Base-by-base conservation (phyloP, 2,329 filamentous ascomycete genomes). In the Fusarium citri region DNA sequence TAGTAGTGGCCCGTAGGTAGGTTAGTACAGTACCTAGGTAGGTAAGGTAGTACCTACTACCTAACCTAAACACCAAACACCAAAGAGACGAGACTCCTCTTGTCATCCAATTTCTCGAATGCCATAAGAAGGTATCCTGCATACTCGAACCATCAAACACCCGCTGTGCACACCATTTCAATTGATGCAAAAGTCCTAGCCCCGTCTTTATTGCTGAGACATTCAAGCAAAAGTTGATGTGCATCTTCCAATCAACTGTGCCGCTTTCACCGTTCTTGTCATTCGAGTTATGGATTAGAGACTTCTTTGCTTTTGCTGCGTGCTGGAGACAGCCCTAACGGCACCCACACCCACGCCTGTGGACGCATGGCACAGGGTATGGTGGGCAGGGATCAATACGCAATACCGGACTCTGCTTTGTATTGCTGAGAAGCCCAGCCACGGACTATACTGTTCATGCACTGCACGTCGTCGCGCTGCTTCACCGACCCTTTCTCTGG, bases 401-500 rank as follows among this genome's bases (percentile, higher is more conserved):
- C 59, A 54, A 56, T 57, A 65, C 57, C 58, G 56, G 70, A 46
- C 56, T 55, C 23, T 51, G 31, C 20, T 41, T 34, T 51, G 23
- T 55, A 67, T 60, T 68, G 48, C 65, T 66, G 71, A 69, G 70
- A 65, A 55, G 60, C 48, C 69, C 72, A 77, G 75, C 74, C 74
- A 77, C 75, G 69, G 72, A 70, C 59, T 72, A 72, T 75, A 69
- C 73, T 76, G 76, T 77, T 77, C 76, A 77, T 77, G 76, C 76
- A 78, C 69, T 77, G 76, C 76, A 78, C 66, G 69, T 73, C 64
- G 61, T 74, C 58, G 69, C 59, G 73, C 72, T 76, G 70, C 74
- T 68, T 77, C 76, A 77, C 76, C 76, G 76, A 77, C 76, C 73
- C 64, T 76, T 76, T 69, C 64, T 51, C 45, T 56, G 43, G 64